phyloP scores from a whole-genome alignment of 176 grass and related monocot genomes.

The Zea luxurians region DNA sequence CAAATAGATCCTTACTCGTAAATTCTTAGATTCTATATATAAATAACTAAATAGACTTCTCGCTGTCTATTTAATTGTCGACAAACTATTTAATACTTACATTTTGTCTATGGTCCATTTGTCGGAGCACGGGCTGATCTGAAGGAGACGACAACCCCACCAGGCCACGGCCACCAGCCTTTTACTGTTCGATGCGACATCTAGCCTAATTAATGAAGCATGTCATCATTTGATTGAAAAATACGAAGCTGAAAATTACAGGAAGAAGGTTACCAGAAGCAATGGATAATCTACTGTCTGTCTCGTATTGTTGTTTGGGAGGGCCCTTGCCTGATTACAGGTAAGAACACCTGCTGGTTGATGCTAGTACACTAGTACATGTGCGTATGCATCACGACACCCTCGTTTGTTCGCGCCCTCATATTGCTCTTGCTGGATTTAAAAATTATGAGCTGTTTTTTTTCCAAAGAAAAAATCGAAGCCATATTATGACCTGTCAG shows the following conservation, averaged over 20 bases:
- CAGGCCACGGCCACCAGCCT: background rate
- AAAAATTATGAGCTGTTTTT: background rate
- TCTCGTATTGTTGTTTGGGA: background rate
- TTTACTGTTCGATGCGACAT: constrained; percentile 13
- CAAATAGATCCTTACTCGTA: no score
- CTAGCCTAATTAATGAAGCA: background rate
- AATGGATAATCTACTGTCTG: constrained; percentile 32
- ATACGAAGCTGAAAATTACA: background rate
- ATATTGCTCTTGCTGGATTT: constrained; percentile 1
- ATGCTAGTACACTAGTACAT: background rate
- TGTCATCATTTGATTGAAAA: background rate
- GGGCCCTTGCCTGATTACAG: constrained; percentile 13
- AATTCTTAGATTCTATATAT: no score
- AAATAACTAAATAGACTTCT: no score
- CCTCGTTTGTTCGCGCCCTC: background rate
- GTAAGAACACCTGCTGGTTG: constrained; percentile 18
- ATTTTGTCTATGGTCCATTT: no score
- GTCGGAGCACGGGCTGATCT: no score
- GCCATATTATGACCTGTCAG: background rate
- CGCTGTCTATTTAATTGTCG: no score
- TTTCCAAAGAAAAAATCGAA: background rate
- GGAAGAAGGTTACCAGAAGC: constrained; percentile 43
- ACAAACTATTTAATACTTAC: no score
- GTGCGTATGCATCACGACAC: constrained; percentile 24
- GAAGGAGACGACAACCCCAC: no score